Percentiles rank a stretch among this genome's conserved stretches.
Conservation (phyloP, 2,329 filamentous ascomycete genomes). For the Monilinia polystroma region DNA sequence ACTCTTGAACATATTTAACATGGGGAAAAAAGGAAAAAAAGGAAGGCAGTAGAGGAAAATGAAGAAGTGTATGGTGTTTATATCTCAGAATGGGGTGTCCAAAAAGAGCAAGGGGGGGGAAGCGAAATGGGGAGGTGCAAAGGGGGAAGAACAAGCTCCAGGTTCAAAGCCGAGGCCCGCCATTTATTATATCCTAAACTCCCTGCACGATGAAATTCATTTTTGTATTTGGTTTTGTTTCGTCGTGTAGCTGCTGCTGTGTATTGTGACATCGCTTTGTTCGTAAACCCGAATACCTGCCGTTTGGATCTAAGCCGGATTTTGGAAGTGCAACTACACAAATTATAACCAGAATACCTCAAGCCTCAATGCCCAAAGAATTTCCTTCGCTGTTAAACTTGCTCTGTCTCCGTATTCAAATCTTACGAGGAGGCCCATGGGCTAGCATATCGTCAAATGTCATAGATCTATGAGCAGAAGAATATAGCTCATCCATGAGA, state of each 20-base stretch:
- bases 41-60: not conserved
- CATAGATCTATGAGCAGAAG: conserved; percentile 13
- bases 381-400: not conserved
- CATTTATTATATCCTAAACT: not conserved
- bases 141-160: not conserved
- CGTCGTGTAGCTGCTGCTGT: not conserved
- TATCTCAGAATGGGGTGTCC: not conserved
- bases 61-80: not conserved
- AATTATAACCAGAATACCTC: no score
- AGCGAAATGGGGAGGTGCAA: no score
- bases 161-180: not conserved
- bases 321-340: no score
- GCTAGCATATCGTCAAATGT: conserved; percentile 4
- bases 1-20: not conserved
- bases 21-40: not conserved
- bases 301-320: not conserved
- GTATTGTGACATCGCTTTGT: not conserved
- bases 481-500: not conserved
- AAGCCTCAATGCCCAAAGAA: not conserved
- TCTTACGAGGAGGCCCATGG: not conserved
- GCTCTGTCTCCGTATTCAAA: not conserved
- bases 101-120: not conserved
- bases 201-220: not conserved
- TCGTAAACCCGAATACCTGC: not conserved
- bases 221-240: not conserved